A percentile compares a stretch with the other conserved stretches of the same genome.
Conservation (phyloP, 352 stramenopile species). For the Phytophthora parvispora region DNA sequence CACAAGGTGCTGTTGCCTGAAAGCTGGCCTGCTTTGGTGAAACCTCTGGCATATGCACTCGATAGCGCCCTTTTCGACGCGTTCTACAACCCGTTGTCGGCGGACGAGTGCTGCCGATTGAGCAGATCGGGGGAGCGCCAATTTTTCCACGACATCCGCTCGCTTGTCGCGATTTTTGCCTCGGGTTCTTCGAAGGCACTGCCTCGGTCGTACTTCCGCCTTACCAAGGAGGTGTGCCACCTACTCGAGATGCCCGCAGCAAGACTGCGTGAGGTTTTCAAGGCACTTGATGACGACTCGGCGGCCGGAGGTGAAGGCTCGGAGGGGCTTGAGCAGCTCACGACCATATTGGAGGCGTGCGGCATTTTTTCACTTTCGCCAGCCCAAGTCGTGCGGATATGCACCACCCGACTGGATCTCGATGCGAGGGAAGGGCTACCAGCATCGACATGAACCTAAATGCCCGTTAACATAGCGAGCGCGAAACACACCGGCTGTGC, state of each 20-base stretch:
- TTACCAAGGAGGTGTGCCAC: conserved; percentile 51
- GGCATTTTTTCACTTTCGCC: conserved; percentile 58
- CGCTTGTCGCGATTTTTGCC: conserved; percentile 47
- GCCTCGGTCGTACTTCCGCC: conserved; percentile 53
- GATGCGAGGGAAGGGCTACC: conserved; percentile 8
- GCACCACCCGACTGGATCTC: conserved; percentile 32
- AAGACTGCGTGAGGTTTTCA: conserved; percentile 56
- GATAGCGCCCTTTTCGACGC: conserved; percentile 50
- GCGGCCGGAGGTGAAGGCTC: not conserved
- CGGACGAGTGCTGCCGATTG: conserved; percentile 19
- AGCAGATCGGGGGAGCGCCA: conserved; percentile 37
- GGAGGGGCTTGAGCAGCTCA: conserved; percentile 62
- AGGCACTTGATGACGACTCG: conserved; percentile 47
- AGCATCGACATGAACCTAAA: not conserved
- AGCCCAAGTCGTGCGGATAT: conserved; percentile 53
- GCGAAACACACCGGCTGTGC: too few species aligned
- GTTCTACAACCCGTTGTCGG: conserved; percentile 25
- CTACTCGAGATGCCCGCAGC: conserved; percentile 51
- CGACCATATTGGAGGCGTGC: conserved; percentile 78
- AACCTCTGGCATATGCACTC: conserved; percentile 42
- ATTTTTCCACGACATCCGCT: conserved; percentile 52
- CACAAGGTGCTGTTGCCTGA: conserved; percentile 34
- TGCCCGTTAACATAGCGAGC: not conserved
- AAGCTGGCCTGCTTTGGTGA: conserved; percentile 41
- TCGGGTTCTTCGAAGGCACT: conserved; percentile 35